Base-by-base conservation (phyloP, 2,329 filamentous ascomycete species). In the Leptosphaerulina australis region DNA sequence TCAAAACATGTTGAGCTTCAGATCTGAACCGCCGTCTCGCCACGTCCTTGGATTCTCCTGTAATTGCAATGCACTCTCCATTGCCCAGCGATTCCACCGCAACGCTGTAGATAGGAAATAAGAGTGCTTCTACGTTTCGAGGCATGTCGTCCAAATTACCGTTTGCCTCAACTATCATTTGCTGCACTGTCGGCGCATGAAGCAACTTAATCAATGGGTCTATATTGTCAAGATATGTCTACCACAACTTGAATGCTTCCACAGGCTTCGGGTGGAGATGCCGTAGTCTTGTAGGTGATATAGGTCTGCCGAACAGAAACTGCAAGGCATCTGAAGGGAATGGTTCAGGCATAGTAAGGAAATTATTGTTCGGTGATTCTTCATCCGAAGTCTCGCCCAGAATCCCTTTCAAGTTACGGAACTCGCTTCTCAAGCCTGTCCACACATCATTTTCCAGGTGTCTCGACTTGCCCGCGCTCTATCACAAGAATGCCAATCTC, bases 201-300 rank as follows among this genome's bases (percentile, higher is more conserved):
- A 90, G 84, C 35, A 85, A 64, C 66, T 91, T 92, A 58, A 84
- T 83, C 35, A 91, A 69, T 0, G 88, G 88, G 61, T 92, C 88
- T 46, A 92, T 84, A 53, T 89, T 85, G 38, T 90, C 84, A 5
- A 91, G 74, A 58, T 87, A 91, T 7, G 84, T 77, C 66, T 91
- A 86, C 89, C 89, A 93, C 4, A 93, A 78, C 40, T 81, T 80
- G 62, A 89, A 85, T 20, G 88, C 82, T 25, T 89, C 83, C 10
- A 83, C 79, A 0, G 85, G 81, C 4, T 83, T 76, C 0, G 89
- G 88, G 59, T 88, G 85, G 0, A 84, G 58, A 2, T 73, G 67
- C 9, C 57, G 55, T 12, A 71, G 50, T 17, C 39, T 46, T 12
- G 31, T 44, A 1, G 56, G 35, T n/a, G 58, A 36, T 33, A 25